phyloP scores from a whole-genome alignment of 345 rosid genomes.

The Eucalyptus albens region DNA sequence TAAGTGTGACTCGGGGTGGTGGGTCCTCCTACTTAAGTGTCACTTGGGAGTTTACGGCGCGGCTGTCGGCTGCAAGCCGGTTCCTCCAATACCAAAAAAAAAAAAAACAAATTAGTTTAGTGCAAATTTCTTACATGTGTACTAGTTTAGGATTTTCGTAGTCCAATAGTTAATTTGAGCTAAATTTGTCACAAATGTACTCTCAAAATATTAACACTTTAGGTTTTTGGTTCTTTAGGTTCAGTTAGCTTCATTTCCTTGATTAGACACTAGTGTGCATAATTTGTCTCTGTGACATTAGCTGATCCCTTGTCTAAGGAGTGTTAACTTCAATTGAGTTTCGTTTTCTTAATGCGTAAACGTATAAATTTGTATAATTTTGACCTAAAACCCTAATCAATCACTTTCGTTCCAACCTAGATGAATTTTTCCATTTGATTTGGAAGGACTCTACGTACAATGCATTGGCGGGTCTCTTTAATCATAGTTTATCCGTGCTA shows the following conservation, averaged over 20 bases:
- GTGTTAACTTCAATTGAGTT: not conserved
- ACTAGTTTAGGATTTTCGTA: not conserved
- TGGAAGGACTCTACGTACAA: not conserved
- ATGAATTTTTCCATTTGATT: not conserved
- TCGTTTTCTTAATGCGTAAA: not conserved
- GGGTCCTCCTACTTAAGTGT: too few relatives aligned
- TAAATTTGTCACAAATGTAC: too few relatives aligned
- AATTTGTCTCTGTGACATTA: not conserved
- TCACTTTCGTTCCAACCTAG: not conserved
- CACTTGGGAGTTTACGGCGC: too few relatives aligned
- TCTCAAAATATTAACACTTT: not conserved
- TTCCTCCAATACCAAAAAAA: too few relatives aligned
- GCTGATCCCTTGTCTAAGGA: not conserved
- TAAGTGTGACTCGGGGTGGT: too few relatives aligned
- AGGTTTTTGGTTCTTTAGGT: not conserved
- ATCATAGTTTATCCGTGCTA: not conserved
- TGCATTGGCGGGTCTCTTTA: not conserved
- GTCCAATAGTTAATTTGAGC: not conserved
- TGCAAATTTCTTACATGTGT: not conserved
- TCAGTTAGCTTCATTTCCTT: not conserved
- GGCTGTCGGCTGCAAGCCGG: too few relatives aligned
- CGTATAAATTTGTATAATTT: not conserved
- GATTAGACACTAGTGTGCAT: not conserved
- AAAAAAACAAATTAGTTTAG: not conserved
- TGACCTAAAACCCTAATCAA: not conserved